These are phyloP conservation scores for Scheffersomyces parashehatae DNA, from an alignment of 1,139 yeast genomes.

Conservation along the genomic window DNA sequence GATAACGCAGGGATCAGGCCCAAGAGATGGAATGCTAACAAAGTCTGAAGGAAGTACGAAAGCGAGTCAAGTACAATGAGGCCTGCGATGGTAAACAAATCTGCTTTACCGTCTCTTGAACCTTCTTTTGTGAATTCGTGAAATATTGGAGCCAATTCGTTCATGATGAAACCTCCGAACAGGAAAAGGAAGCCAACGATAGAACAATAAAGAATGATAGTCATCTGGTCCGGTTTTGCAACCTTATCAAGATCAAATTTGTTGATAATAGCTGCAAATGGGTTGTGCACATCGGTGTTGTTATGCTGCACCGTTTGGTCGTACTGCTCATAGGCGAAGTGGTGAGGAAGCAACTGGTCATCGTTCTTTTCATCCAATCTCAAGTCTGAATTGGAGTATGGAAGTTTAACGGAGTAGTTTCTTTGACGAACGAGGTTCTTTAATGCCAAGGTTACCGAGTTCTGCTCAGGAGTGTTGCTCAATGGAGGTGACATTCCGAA, in stretches of 20 bases:
- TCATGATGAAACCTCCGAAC: constrained; percentile 29
- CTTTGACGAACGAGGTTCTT: constrained; percentile 24
- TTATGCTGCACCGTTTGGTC: constrained; percentile 17
- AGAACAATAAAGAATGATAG: constrained; percentile 40
- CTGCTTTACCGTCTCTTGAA: constrained; percentile 20
- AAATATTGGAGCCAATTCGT: constrained; percentile 27
- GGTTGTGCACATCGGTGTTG: constrained; percentile 19
- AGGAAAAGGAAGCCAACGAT: constrained; percentile 35
- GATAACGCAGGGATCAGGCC: constrained; percentile 44
- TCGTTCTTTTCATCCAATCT: constrained; percentile 26
- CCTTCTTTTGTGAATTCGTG: constrained; percentile 12
- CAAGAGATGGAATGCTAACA: constrained; percentile 37
- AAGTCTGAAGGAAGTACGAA: constrained; percentile 37
- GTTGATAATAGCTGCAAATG: constrained; percentile 19
- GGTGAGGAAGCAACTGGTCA: constrained; percentile 6
- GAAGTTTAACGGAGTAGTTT: constrained; percentile 26
- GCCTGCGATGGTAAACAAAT: constrained; percentile 21
- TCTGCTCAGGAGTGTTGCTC: not conserved
- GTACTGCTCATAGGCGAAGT: constrained; percentile 17
- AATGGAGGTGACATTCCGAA: not conserved
- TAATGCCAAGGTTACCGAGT: not conserved
- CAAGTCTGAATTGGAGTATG: constrained; percentile 38
- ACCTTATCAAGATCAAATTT: constrained; percentile 18
- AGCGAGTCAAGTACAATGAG: constrained; percentile 32
- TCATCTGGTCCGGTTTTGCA: constrained; percentile 39